These are phyloP conservation scores for Penicillium hesseltinei DNA, from an alignment of 2,329 filamentous ascomycete genomes.

Conservation along the genomic window DNA sequence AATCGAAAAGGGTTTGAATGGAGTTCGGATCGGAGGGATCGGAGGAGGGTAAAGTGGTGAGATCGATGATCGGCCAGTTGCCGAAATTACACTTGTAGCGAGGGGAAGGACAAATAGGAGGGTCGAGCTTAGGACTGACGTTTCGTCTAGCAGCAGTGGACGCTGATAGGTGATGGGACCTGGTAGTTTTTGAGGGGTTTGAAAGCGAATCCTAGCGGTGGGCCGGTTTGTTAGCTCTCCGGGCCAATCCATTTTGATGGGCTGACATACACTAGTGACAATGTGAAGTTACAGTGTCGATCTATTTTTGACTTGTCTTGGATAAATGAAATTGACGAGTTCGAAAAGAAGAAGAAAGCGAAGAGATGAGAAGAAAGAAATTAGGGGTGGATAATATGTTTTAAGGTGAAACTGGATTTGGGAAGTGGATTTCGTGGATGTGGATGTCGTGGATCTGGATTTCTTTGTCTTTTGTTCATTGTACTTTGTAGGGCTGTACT, in stretches of 20 bases:
- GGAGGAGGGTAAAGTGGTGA: conserved; percentile 2
- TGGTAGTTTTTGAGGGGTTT: conserved; percentile 6
- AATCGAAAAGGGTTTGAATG: conserved; percentile 1
- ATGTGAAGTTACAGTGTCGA: not conserved
- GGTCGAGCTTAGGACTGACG: conserved; percentile 21
- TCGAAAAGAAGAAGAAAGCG: not conserved
- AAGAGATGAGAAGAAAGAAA: not conserved
- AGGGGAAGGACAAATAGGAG: conserved; percentile 18
- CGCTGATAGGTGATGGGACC: conserved; percentile 16
- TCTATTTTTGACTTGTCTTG: not conserved
- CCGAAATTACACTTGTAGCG: conserved; percentile 2
- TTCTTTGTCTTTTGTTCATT: not conserved
- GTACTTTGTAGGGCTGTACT: not conserved
- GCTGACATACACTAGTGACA: conserved; percentile 2
- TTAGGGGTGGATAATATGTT: not conserved
- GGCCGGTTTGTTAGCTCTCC: conserved; percentile 21
- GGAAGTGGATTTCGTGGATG: not conserved
- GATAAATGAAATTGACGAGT: too few species aligned
- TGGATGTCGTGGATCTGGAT: not conserved
- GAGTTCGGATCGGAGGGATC: conserved; percentile 6
- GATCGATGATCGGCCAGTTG: conserved; percentile 11
- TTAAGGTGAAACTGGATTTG: not conserved
- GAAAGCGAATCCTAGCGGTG: conserved; percentile 10
- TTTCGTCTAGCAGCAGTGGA: conserved; percentile 24
- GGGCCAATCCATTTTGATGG: conserved; percentile 3